phyloP scores from a whole-genome alignment of 2,329 filamentous ascomycete genomes.

The Botryosphaeria dothidea region DNA sequence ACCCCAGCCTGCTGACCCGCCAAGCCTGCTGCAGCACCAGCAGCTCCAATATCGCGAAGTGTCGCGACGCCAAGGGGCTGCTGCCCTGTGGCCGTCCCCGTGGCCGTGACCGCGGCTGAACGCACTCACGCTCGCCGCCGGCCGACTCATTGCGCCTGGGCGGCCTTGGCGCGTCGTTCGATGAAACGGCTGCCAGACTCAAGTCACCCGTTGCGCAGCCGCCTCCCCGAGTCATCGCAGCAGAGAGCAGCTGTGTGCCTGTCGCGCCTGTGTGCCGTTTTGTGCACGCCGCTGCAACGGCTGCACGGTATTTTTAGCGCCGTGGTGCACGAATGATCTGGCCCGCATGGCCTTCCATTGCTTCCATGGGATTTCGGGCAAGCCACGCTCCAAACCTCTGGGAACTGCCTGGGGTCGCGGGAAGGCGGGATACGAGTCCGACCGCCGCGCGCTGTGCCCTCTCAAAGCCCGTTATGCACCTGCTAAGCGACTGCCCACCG shows the following conservation, averaged over 20 bases:
- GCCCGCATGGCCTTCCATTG: slow-evolving; percentile 15
- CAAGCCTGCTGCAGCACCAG: slow-evolving; percentile 7
- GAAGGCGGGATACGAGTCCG: background rate
- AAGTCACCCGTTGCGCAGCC: slow-evolving; percentile 3
- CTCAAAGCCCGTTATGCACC: background rate
- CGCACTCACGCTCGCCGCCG: too few species aligned
- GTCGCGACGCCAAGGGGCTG: slow-evolving; percentile 3
- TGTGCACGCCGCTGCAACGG: slow-evolving; percentile 4
- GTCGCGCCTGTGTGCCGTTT: background rate
- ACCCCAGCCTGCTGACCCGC: slow-evolving; percentile 6
- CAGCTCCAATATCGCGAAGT: background rate
- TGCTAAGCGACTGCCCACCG: slow-evolving; percentile 11
- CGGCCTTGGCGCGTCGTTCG: slow-evolving; percentile 11
- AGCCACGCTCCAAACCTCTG: background rate
- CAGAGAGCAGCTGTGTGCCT: background rate
- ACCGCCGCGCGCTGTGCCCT: background rate
- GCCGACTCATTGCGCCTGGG: slow-evolving; percentile 2
- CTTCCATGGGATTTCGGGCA: slow-evolving; percentile 14
- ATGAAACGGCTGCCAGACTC: slow-evolving; percentile 16
- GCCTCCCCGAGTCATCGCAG: slow-evolving; percentile 9
- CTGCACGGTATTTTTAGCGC: slow-evolving; percentile 12
- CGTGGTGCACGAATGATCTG: slow-evolving; percentile 4
- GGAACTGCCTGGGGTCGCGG: slow-evolving; percentile 3
- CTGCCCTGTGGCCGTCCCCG: background rate
- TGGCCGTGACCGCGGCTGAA: background rate